Percentiles rank a stretch among this genome's conserved stretches.
These are phyloP conservation scores for Cercospora berteroae DNA, from an alignment of 2,329 filamentous ascomycete species.

Conservation along the genomic window DNA sequence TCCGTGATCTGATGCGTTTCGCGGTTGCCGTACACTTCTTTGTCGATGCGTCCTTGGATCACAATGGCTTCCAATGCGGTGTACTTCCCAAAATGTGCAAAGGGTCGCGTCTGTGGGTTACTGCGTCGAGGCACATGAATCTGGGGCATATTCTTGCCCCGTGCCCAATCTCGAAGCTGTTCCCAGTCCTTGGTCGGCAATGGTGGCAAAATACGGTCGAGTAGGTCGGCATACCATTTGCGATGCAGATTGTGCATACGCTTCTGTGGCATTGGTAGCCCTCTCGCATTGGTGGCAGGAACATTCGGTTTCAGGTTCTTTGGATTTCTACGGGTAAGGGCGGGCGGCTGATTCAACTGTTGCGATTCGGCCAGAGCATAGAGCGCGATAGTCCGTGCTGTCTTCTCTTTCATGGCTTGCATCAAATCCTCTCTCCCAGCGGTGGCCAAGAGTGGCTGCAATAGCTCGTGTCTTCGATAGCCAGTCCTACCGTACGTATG, in stretches of 20 bases:
- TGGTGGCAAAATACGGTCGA: slow-evolving; percentile 47
- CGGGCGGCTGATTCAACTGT: slow-evolving; percentile 32
- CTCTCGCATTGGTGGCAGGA: slow-evolving; percentile 48
- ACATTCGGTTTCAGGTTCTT: slow-evolving; percentile 34
- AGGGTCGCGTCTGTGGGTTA: neutral
- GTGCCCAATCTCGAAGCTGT: slow-evolving; percentile 41
- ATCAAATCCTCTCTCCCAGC: slow-evolving; percentile 3
- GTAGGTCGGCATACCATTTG: slow-evolving; percentile 45
- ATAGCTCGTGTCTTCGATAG: slow-evolving; percentile 50
- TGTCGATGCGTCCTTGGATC: slow-evolving; percentile 14
- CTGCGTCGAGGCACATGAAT: slow-evolving; percentile 14
- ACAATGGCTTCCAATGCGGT: slow-evolving; percentile 28
- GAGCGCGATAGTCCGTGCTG: slow-evolving; percentile 34
- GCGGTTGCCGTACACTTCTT: slow-evolving; percentile 19
- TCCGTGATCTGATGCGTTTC: slow-evolving; percentile 41
- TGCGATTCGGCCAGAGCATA: slow-evolving; percentile 36
- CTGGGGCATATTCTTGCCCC: slow-evolving; percentile 24
- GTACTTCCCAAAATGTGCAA: slow-evolving; percentile 11
- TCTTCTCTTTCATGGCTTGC: neutral
- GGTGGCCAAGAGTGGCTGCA: slow-evolving; percentile 33
- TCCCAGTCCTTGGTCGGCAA: slow-evolving; percentile 48
- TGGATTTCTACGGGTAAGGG: slow-evolving; percentile 30
- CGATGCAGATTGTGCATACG: slow-evolving; percentile 46
- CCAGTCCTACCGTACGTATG: slow-evolving; percentile 59
- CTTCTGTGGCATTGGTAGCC: slow-evolving; percentile 46